These are phyloP conservation scores for Penicillium roqueforti DNA, from an alignment of 495 filamentous ascomycete genomes.

Conservation along the genomic window DNA sequence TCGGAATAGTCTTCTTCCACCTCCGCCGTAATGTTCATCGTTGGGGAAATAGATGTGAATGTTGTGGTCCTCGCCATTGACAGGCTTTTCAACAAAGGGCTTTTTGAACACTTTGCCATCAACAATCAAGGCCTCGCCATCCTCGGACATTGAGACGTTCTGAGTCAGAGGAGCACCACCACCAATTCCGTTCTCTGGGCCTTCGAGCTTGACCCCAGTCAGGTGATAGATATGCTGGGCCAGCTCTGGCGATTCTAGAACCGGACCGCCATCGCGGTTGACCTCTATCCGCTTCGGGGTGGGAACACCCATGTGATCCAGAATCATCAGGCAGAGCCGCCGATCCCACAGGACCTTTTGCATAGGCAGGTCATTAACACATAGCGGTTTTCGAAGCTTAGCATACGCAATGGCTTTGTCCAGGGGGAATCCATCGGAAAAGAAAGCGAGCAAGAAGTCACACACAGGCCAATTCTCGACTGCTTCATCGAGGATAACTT, in stretches of 20 bases:
- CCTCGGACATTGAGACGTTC: constrained; percentile 76
- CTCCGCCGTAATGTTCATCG: constrained; percentile 67
- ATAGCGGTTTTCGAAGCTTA: constrained; percentile 86
- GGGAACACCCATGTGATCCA: constrained; percentile 84
- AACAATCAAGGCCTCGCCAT: constrained; percentile 81
- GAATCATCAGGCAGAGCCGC: constrained; percentile 76
- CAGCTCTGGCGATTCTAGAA: constrained; percentile 67
- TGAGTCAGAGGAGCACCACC: constrained; percentile 53
- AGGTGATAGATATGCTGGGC: constrained; percentile 72
- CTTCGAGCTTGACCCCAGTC: constrained; percentile 74
- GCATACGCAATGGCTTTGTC: constrained; percentile 97
- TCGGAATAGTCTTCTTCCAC: constrained; percentile 86
- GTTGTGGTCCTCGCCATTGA: constrained; percentile 98
- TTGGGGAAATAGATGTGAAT: constrained; percentile 95
- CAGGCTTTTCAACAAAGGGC: constrained; percentile 97
- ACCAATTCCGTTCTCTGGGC: constrained; percentile 67
- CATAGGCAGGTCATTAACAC: constrained; percentile 97
- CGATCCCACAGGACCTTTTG: constrained; percentile 98
- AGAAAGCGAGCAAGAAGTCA: constrained; percentile 96
- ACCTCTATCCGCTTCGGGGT: constrained; percentile 90
- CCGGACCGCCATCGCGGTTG: constrained; percentile 88
- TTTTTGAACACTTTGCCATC: constrained; percentile 80
- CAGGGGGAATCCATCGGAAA: constrained; percentile 93
- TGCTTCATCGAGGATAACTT: constrained; percentile 93
- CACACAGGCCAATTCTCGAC: constrained; percentile 60